These are phyloP conservation scores for Oryza meyeriana DNA, from an alignment of 176 grass and related monocot species.

Conservation along the genomic window DNA sequence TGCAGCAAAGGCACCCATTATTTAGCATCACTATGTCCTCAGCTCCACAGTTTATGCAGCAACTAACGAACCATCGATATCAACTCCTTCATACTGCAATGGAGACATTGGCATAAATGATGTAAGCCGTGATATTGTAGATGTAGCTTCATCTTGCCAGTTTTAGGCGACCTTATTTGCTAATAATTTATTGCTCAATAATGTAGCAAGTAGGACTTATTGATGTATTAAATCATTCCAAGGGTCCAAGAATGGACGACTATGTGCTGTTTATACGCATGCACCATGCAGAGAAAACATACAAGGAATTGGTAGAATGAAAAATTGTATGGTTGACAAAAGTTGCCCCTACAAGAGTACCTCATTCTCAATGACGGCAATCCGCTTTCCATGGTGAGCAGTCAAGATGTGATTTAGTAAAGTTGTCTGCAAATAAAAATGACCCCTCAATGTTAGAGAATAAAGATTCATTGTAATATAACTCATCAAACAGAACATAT, in stretches of 20 bases:
- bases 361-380: conserved; percentile 99
- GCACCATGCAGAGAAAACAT: not conserved
- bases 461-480: not conserved
- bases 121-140: not conserved
- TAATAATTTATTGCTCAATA: not conserved
- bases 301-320: not conserved
- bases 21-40: conserved; percentile 99
- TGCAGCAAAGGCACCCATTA: conserved; percentile 99
- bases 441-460: conserved; percentile 8
- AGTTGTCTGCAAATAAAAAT: conserved; percentile 71
- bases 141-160: not conserved
- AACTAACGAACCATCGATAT: conserved; percentile 92
- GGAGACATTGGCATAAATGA: conserved; percentile 18
- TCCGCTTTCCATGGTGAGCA: conserved; percentile 85
- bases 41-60: conserved; percentile 79
- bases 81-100: conserved; percentile 89
- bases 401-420: conserved; percentile 96
- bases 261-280: not conserved
- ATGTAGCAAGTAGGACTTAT: no score
- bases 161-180: not conserved
- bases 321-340: not conserved
- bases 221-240: not conserved
- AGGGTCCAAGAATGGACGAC: not conserved
- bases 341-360: conserved; percentile 35
- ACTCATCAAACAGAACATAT: not conserved